These are phyloP conservation scores for Hanseniaspora lachancei DNA, from an alignment of 805 yeast genomes.

Conservation along the genomic window DNA sequence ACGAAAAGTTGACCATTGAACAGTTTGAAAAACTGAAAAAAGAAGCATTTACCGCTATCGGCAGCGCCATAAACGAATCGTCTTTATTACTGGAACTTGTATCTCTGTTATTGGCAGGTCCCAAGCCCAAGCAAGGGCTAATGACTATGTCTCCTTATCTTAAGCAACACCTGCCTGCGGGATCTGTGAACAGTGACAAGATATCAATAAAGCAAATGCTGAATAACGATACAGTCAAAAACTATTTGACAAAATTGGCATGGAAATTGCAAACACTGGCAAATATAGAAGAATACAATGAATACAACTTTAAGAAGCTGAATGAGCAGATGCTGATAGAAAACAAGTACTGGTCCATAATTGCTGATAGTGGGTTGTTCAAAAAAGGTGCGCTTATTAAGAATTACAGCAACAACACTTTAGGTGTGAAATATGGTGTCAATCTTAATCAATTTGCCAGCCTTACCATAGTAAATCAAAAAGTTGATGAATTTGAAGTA, in stretches of 20 bases:
- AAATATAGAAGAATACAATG: conserved; percentile 40
- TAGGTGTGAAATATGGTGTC: conserved; percentile 72
- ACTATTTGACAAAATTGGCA: conserved; percentile 35
- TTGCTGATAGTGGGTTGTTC: conserved; percentile 16
- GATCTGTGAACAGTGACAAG: conserved; percentile 47
- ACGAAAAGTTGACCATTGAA: conserved; percentile 15
- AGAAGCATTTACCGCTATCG: conserved; percentile 41
- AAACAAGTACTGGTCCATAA: conserved; percentile 42
- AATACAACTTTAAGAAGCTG: conserved; percentile 39
- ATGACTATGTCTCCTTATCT: conserved; percentile 80
- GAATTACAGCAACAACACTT: conserved; percentile 35
- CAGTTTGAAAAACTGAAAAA: conserved; percentile 38
- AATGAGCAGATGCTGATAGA: conserved; percentile 47
- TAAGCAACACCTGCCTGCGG: conserved; percentile 59
- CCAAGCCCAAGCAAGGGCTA: conserved; percentile 73
- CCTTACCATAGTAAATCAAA: neutral
- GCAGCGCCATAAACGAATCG: conserved; percentile 72
- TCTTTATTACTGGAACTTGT: conserved; percentile 79
- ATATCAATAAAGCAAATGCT: conserved; percentile 19
- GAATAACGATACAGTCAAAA: conserved; percentile 20
- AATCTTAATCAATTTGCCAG: conserved; percentile 7
- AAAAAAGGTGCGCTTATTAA: conserved; percentile 21
- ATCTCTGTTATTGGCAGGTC: conserved; percentile 64
- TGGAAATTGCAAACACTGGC: conserved; percentile 71
- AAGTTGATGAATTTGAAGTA: neutral